These are phyloP conservation scores for Penicillium longicatenatum DNA, from an alignment of 495 filamentous ascomycete species.

Conservation along the genomic window DNA sequence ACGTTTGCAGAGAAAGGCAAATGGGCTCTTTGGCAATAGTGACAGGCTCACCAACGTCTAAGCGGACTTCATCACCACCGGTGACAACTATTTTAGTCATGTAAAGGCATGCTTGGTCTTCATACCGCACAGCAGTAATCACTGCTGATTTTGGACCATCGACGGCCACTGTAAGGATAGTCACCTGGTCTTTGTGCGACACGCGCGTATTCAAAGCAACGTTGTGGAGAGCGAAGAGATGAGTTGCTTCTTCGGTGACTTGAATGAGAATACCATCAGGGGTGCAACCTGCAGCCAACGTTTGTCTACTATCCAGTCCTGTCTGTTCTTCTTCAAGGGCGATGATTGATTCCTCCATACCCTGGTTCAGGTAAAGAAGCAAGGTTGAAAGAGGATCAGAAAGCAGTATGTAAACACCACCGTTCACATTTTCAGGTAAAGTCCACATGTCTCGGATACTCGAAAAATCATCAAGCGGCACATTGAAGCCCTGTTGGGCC, in stretches of 20 bases:
- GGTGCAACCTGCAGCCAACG: conserved; percentile 54
- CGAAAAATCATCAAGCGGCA: conserved; percentile 45
- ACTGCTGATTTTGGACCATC: conserved; percentile 31
- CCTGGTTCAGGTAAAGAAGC: conserved; percentile 36
- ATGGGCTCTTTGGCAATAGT: conserved; percentile 36
- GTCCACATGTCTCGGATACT: conserved; percentile 50
- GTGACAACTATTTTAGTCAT: conserved; percentile 19
- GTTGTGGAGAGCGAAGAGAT: conserved; percentile 33
- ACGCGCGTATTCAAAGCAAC: conserved; percentile 18
- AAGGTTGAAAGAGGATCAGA: conserved; percentile 44
- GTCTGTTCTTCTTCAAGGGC: conserved; percentile 43
- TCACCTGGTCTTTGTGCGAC: conserved; percentile 20
- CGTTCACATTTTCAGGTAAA: conserved; percentile 45
- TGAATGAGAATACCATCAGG: conserved; percentile 50
- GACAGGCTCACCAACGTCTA: conserved; percentile 22
- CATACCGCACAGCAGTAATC: conserved; percentile 26
- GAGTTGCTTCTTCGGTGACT: conserved; percentile 54
- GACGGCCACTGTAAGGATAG: conserved; percentile 33
- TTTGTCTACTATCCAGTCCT: conserved; percentile 55
- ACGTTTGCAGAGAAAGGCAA: conserved; percentile 35
- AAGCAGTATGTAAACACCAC: conserved; percentile 39
- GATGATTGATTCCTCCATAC: conserved; percentile 37
- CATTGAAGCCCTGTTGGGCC: conserved; percentile 61
- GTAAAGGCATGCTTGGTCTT: conserved; percentile 26
- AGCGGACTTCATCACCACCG: conserved; percentile 11